Base-by-base conservation (phyloP, 441 rosid species). In the Gossypium davidsonii region DNA sequence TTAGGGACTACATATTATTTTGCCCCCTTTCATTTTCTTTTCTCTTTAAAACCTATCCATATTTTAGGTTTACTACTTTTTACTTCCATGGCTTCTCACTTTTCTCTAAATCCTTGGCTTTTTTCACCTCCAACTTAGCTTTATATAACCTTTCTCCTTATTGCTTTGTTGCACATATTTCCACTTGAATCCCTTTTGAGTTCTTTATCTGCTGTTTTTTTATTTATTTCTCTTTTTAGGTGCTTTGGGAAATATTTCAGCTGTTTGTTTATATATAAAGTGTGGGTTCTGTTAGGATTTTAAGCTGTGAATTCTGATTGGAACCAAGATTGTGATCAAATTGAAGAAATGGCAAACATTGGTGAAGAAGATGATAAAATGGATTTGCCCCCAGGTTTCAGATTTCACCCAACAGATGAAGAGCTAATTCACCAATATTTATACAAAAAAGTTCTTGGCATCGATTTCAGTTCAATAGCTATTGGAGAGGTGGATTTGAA, bases 351-450 rank as follows among this genome's bases (percentile, higher is more conserved):
- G 98, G 91, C 84, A 77, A 76, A 77, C 56, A 53, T 79, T 70
- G 70, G 79, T 46, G 85, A 77, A 79, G 96, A 84, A 74, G 91
- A 86, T 65, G 90, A 83, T 55, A 80, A 78, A 81, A 88, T 91
- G 77, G 90, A 91, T 78, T 86, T 94, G 78, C 98, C 93, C 0
- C 97, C 97, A 2, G 98, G 98, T 0, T 94, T 94, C 72, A 75
- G 98, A 48, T 94, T 93, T 80, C 96, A 91, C 78, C 98, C 97
- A 1, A 91, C 96, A 1, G 98, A 91, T 72, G 98, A 94, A 83
- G 98, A 94, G 80, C 96, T 94, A 56, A 94, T 94, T 74, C 81
- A 83, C 42, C 91, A 90, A 73, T 94, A 94, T 69, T 70, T 94
- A 64, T 79, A 83, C 80, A 85, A 84, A 81, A 94, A 91, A 78